These are phyloP conservation scores for Nannochloropsis granulata DNA, from an alignment of 108 stramenopile species.

Conservation along the genomic window DNA sequence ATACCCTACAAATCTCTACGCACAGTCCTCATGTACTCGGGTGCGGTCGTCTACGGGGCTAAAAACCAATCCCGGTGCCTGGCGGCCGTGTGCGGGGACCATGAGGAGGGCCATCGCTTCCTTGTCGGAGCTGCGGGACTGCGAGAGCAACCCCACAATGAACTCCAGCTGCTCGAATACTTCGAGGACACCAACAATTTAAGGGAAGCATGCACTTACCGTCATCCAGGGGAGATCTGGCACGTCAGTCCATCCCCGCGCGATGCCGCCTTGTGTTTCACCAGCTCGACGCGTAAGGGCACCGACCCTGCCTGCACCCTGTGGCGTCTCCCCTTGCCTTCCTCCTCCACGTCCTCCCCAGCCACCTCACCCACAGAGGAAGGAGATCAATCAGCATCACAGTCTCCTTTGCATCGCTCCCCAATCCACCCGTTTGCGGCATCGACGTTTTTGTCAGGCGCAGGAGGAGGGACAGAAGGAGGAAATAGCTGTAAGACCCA, in stretches of 20 bases:
- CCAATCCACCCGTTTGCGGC: slow-evolving; percentile 6
- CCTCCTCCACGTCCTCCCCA: neutral
- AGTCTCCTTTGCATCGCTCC: neutral
- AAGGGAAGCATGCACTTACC: slow-evolving; percentile 14
- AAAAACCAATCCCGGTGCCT: neutral
- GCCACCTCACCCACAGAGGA: neutral
- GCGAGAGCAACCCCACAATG: slow-evolving; percentile 11
- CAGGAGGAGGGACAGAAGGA: neutral
- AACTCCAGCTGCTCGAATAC: slow-evolving; percentile 30
- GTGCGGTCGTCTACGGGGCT: neutral
- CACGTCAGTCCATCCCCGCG: slow-evolving; percentile 24
- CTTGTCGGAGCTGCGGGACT: slow-evolving; percentile 3
- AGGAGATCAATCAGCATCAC: neutral
- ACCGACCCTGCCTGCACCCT: neutral
- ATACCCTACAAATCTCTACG: neutral
- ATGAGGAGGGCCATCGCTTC: slow-evolving; percentile 8
- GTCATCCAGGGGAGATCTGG: slow-evolving; percentile 36
- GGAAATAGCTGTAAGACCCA: no score
- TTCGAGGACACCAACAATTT: slow-evolving; percentile 37
- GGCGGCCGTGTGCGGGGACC: neutral
- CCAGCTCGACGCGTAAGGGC: slow-evolving; percentile 10
- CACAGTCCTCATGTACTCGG: neutral
- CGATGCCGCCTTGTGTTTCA: slow-evolving; percentile 23
- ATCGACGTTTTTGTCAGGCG: slow-evolving; percentile 5
- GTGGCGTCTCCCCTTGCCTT: slow-evolving; percentile 7